Percentiles rank a stretch among this genome's conserved stretches.
These are phyloP conservation scores for Onygenales sp. DNA, from an alignment of 2,329 filamentous ascomycete species.

Conservation along the genomic window DNA sequence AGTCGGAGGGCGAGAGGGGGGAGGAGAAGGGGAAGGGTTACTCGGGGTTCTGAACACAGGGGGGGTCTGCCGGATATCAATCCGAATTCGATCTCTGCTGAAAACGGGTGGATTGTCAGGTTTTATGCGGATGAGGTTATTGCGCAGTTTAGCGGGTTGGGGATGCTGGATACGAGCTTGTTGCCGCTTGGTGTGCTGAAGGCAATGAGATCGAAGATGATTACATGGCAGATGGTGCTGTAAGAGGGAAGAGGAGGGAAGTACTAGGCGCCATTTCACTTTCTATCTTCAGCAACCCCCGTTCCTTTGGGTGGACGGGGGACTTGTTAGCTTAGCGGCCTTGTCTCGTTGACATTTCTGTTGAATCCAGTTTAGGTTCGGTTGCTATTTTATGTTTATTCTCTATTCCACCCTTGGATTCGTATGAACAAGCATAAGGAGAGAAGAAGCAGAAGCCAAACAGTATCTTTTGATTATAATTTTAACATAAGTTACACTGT, in stretches of 20 bases:
- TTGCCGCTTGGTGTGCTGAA: constrained; percentile 29
- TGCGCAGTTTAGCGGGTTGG: constrained; percentile 26
- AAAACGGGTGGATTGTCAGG: constrained; percentile 28
- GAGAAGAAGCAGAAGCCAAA: too few relatives aligned
- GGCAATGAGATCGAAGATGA: constrained; percentile 32
- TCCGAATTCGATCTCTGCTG: constrained; percentile 10
- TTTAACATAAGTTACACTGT: too few relatives aligned
- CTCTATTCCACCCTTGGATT: too few relatives aligned
- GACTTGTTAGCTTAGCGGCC: too few relatives aligned
- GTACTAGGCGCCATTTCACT: too few relatives aligned
- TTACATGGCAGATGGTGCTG: constrained; percentile 34
- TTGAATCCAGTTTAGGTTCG: too few relatives aligned
- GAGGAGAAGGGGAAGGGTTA: not conserved
- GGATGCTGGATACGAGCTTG: constrained; percentile 31
- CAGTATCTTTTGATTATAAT: too few relatives aligned
- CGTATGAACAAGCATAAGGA: too few relatives aligned
- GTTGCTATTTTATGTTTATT: too few relatives aligned
- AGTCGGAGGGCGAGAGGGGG: not conserved
- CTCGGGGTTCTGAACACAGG: not conserved
- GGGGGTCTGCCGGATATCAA: constrained; percentile 9
- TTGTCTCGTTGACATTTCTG: too few relatives aligned
- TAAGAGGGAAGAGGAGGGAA: constrained; percentile 9
- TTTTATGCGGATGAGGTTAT: constrained; percentile 26
- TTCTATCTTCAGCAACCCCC: too few relatives aligned
- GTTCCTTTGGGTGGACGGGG: too few relatives aligned